These are phyloP conservation scores for Gynandropsis gynandra DNA, from an alignment of 345 rosid species.

Conservation along the genomic window DNA sequence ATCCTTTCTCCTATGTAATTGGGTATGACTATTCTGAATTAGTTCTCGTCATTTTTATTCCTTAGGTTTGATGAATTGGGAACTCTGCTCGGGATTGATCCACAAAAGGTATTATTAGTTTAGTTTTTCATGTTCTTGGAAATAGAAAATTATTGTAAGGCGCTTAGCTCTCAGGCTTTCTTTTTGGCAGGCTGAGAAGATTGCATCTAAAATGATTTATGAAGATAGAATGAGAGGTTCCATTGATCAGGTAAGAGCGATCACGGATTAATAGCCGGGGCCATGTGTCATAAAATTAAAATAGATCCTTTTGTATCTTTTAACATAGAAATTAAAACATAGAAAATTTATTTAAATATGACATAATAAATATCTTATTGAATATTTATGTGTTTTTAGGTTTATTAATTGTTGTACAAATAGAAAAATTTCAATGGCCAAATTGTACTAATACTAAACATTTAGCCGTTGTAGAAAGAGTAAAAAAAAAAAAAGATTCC, in stretches of 20 bases:
- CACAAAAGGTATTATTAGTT: constrained; percentile 59
- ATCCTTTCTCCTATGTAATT: not conserved
- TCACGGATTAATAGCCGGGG: too few species aligned
- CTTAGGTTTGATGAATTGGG: constrained; percentile 90
- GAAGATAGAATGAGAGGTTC: constrained; percentile 98
- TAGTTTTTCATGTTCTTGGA: not conserved
- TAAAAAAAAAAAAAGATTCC: too few species aligned
- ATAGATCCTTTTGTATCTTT: too few species aligned
- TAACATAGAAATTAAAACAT: too few species aligned
- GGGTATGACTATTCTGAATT: not conserved
- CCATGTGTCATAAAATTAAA: too few species aligned
- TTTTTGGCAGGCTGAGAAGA: constrained; percentile 80
- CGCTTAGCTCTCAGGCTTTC: not conserved
- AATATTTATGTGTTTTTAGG: too few species aligned
- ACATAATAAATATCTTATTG: too few species aligned
- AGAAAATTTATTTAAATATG: too few species aligned
- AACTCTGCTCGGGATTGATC: constrained; percentile 86
- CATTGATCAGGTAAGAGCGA: constrained; percentile 85
- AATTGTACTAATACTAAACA: not conserved
- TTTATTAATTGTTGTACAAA: too few species aligned
- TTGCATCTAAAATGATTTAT: constrained; percentile 91
- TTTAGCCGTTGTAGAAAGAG: not conserved
- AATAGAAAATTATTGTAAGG: not conserved
- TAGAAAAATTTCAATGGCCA: too few species aligned
- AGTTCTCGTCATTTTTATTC: constrained; percentile 11